Percentiles rank a stretch among this genome's conserved stretches.
Evolutionary conservation across 225 moss, liverwort and hornwort species (phyloP).

Genomic region (Physcomitrellopsis africana): DNA sequence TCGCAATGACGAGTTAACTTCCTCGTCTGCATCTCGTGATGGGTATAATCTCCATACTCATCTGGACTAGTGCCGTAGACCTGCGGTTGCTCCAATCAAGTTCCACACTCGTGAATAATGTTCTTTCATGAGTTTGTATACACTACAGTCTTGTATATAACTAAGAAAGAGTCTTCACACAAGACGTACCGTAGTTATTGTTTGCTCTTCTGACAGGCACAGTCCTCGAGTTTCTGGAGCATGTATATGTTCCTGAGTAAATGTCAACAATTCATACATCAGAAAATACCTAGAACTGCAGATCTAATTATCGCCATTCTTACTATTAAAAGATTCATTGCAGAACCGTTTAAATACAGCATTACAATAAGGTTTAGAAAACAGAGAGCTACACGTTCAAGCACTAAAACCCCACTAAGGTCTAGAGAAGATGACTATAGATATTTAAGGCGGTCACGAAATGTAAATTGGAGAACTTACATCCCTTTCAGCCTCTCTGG

Average conservation of each 20-base stretch:
- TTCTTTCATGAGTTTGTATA: background rate
- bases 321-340: background rate
- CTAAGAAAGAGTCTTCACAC: background rate
- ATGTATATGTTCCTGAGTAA: slow-evolving; percentile 82
- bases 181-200: slow-evolving; percentile 79
- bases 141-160: background rate
- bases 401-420: too few species aligned
- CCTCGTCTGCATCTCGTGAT: slow-evolving; percentile 75
- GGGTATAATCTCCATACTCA: slow-evolving; percentile 58
- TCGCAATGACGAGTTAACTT: slow-evolving; percentile 93
- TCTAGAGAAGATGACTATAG: too few species aligned
- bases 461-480: slow-evolving; percentile 47
- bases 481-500: slow-evolving; percentile 85
- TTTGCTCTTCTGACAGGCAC: slow-evolving; percentile 98
- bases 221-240: slow-evolving; percentile 94
- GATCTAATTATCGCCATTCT: background rate
- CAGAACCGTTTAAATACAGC: background rate
- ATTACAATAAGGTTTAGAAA: background rate
- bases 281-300: too few species aligned
- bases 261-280: slow-evolving; percentile 5
- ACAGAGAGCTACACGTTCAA: background rate
- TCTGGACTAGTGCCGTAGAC: slow-evolving; percentile 75
- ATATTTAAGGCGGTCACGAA: too few species aligned
- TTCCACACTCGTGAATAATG: slow-evolving; percentile 6
- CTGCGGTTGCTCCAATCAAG: slow-evolving; percentile 40